phyloP scores from a whole-genome alignment of 75 land plant genomes.

The Picea glauca region DNA sequence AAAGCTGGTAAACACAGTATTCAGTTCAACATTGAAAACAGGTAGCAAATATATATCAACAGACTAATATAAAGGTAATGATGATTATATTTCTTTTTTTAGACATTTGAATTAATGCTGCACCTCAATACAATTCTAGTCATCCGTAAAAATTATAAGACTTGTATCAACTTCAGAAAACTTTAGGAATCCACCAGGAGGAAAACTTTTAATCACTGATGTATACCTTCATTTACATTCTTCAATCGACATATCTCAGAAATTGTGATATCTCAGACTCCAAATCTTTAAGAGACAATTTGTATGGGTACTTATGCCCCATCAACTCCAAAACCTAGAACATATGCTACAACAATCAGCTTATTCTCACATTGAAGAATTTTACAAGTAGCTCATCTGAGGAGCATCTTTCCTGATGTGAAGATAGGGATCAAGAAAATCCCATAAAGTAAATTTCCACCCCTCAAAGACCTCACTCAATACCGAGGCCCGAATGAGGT shows the following conservation, averaged over 20 bases:
- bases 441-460: conserved; percentile 12
- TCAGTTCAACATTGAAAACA: background rate
- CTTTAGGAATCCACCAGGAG: background rate
- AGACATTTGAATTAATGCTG: no score
- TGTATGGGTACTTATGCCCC: background rate
- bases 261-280: background rate
- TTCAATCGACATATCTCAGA: background rate
- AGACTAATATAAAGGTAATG: no score
- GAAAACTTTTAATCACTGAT: conserved; percentile 1
- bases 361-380: background rate
- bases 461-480: conserved; percentile 10
- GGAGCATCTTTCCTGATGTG: background rate
- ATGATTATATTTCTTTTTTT: no score
- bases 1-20: background rate
- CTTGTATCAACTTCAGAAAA: background rate
- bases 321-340: conserved; percentile 2
- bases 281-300: background rate
- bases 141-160: background rate
- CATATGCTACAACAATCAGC: conserved; percentile 3
- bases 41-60: background rate
- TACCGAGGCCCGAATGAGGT: conserved; percentile 26
- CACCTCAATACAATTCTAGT: background rate
- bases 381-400: background rate
- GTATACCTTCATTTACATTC: background rate
- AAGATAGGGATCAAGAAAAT: conserved; percentile 3